Evolutionary conservation across 2,329 filamentous ascomycete species (phyloP), one percentile per base, ranked within the genome.

Genomic region (Exophiala spinifera): DNA sequence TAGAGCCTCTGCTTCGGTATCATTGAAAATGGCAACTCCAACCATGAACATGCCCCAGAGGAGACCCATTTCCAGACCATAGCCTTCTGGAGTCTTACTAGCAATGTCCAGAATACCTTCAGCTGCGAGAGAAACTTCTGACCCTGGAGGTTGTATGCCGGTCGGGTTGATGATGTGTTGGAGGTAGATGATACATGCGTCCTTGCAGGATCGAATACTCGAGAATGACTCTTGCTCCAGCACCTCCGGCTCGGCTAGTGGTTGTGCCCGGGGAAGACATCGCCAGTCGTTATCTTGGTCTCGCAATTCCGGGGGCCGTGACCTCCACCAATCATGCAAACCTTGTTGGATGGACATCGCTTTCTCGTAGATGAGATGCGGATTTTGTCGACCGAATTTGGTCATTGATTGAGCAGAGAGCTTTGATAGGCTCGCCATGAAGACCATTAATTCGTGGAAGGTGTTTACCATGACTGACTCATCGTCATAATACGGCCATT

Each of bases 371-470:
- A 45, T 45, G 42, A 45, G 42, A 45, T 14, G n/a, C 42, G 42
- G 42, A 45, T 45, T 45, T 8, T 45, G 42, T 45, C 42, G 42
- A 17, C 42, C 42, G 14, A 45, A 45, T 23, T 45, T 23, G 20
- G 42, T 45, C 42, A 45, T 45, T 45, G 42, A 45, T 45, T 8
- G 42, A 15, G 42, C 42, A 45, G 42, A 45, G 42, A 45, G 42
- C 21, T 45, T 45, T 6, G 42, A 45, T 7, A 45, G 42, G 15
- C 20, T 45, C 42, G 42, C 42, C 42, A 45, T 45, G 42, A 19
- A 23, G 42, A 45, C 42, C 42, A 45, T 45, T 45, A 45, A 45
- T 45, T 45, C 42, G 42, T 45, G 42, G 42, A 45, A 45, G 6
- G n/a, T 23, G 42, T 45, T 15, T 6, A 45, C 42, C 42, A 45